phyloP scores from a whole-genome alignment of 306 rosid species.

The Rosa lucieae region DNA sequence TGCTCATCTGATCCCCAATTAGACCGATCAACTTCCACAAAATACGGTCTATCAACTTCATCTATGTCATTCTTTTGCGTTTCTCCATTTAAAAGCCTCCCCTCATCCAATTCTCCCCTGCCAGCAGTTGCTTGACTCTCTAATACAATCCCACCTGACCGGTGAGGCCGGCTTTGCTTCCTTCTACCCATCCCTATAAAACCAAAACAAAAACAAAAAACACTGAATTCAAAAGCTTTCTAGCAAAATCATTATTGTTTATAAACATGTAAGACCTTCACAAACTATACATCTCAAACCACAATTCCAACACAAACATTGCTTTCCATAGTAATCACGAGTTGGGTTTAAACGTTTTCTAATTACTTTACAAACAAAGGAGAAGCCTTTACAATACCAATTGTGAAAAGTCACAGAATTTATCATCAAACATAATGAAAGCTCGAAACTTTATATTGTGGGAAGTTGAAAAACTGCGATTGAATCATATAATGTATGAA shows the following conservation, averaged over 20 bases:
- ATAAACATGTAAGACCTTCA: background rate
- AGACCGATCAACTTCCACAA: constrained; percentile 69
- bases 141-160: constrained; percentile 53
- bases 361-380: background rate
- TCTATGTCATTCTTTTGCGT: constrained; percentile 34
- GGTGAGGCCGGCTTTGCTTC: constrained; percentile 67
- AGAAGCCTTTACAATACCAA: background rate
- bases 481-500: background rate
- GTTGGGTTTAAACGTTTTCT: background rate
- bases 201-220: constrained; percentile 3
- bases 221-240: background rate
- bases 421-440: background rate
- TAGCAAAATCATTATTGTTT: background rate
- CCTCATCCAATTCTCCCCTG: constrained; percentile 41
- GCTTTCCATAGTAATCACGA: background rate
- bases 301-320: background rate
- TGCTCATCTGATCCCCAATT: constrained; percentile 60
- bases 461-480: background rate
- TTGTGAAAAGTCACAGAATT: background rate
- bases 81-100: constrained; percentile 30
- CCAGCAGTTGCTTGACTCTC: constrained; percentile 38
- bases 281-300: background rate
- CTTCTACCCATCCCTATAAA: constrained; percentile 72
- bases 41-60: constrained; percentile 45
- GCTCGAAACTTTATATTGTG: background rate